A percentile compares a stretch with the other conserved stretches of the same genome.
phyloP scores from a whole-genome alignment of 2,329 filamentous ascomycete genomes.

The Dissoconium aciculare region DNA sequence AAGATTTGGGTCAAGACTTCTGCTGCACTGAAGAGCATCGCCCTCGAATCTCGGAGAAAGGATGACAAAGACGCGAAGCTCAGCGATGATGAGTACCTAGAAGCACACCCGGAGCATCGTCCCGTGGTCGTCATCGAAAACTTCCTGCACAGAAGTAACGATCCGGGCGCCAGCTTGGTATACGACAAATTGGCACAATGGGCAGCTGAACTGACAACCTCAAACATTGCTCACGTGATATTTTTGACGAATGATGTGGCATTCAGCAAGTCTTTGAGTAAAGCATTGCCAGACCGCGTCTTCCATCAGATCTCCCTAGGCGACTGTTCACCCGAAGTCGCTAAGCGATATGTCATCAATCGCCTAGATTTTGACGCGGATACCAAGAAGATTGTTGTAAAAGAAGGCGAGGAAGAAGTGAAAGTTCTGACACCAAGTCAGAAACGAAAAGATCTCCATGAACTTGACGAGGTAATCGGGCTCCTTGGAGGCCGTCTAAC shows the following conservation, averaged over 20 bases:
- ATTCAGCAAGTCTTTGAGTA: slow-evolving; percentile 74
- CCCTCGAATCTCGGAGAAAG: slow-evolving; percentile 53
- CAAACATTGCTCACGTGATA: slow-evolving; percentile 83
- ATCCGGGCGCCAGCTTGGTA: slow-evolving; percentile 28
- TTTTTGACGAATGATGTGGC: slow-evolving; percentile 84
- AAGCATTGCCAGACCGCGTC: slow-evolving; percentile 76
- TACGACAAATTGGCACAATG: slow-evolving; percentile 57
- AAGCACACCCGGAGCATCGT: slow-evolving; percentile 70
- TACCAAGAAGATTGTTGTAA: slow-evolving; percentile 18
- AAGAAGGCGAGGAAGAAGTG: slow-evolving; percentile 25
- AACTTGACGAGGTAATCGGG: slow-evolving; percentile 69
- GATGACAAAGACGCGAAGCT: slow-evolving; percentile 58
- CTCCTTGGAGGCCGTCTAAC: slow-evolving; percentile 82
- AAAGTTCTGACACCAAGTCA: slow-evolving; percentile 33
- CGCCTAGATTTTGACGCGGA: slow-evolving; percentile 47
- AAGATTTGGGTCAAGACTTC: slow-evolving; percentile 83
- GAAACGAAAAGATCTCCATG: slow-evolving; percentile 42
- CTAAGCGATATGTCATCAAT: slow-evolving; percentile 77
- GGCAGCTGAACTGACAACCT: slow-evolving; percentile 68
- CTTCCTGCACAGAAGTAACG: slow-evolving; percentile 60
- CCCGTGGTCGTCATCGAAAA: slow-evolving; percentile 84
- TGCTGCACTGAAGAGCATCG: slow-evolving; percentile 62
- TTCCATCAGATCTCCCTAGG: slow-evolving; percentile 76
- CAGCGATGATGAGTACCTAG: slow-evolving; percentile 72
- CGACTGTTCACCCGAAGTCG: slow-evolving; percentile 69